phyloP scores from a whole-genome alignment of 345 rosid genomes.

The Citrus medica region DNA sequence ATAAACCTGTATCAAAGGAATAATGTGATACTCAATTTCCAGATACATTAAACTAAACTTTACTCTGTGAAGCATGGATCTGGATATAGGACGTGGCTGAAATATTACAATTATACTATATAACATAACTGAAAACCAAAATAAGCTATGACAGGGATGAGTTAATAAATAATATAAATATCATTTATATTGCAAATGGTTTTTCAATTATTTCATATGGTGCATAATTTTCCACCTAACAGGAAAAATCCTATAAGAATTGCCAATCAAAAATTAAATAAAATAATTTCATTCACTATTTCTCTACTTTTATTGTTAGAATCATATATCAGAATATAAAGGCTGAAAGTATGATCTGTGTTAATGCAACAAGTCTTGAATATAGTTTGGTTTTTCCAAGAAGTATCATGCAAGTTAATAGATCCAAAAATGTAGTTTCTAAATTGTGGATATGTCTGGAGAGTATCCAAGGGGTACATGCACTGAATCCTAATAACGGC shows the following conservation, averaged over 20 bases:
- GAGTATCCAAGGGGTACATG: not conserved
- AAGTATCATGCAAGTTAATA: not conserved
- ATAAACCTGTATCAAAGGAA: constrained; percentile 50
- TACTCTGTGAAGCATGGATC: not conserved
- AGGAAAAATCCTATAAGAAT: not conserved
- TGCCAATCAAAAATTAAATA: not conserved
- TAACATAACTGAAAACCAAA: not conserved
- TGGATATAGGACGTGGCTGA: not conserved
- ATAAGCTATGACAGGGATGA: not conserved
- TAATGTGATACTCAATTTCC: not conserved
- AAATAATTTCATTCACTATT: not conserved
- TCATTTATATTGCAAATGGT: not conserved
- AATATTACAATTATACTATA: not conserved
- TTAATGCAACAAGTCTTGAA: not conserved
- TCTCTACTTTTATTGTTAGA: not conserved
- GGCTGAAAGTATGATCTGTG: not conserved
- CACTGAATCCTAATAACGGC: not conserved
- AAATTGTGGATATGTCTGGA: not conserved
- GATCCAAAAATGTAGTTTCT: not conserved
- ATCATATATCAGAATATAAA: not conserved
- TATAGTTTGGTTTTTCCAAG: not conserved
- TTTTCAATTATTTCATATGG: not conserved
- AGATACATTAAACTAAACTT: not conserved
- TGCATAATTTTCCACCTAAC: not conserved
- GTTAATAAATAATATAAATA: not conserved